Evolutionary conservation across 768 basidiomycete species (phyloP).

Genomic region (Infundibulicybe gibba): DNA sequence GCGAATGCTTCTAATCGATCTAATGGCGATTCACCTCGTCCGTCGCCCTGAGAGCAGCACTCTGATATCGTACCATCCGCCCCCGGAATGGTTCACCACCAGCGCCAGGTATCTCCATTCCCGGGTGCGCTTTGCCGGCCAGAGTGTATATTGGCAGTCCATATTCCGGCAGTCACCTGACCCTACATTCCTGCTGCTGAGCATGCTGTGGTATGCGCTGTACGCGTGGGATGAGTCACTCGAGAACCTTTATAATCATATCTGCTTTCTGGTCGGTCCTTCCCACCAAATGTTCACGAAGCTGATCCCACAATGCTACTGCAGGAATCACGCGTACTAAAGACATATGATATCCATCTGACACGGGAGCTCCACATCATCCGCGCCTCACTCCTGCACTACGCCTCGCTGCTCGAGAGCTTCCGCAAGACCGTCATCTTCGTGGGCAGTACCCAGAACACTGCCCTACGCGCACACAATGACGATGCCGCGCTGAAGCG

Average conservation of each 20-base stretch:
- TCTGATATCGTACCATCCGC: slow-evolving; percentile 8
- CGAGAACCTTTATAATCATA: slow-evolving; percentile 47
- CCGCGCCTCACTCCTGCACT: slow-evolving; percentile 58
- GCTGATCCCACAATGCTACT: not conserved
- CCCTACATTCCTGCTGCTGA: slow-evolving; percentile 52
- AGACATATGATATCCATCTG: slow-evolving; percentile 36
- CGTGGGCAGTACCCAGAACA: slow-evolving; percentile 40
- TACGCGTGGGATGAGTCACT: slow-evolving; percentile 63
- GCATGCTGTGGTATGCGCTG: slow-evolving; percentile 55
- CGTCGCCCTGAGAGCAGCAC: slow-evolving; percentile 14
- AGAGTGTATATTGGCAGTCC: slow-evolving; percentile 45
- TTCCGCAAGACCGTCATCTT: slow-evolving; percentile 52
- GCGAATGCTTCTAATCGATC: slow-evolving; percentile 26
- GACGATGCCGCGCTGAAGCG: slow-evolving; percentile 4
- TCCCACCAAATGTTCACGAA: not conserved
- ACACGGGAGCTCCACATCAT: slow-evolving; percentile 55
- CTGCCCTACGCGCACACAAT: not conserved
- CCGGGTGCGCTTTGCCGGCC: slow-evolving; percentile 18
- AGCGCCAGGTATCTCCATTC: slow-evolving; percentile 9
- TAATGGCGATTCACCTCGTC: slow-evolving; percentile 36
- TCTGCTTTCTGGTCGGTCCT: slow-evolving; percentile 41
- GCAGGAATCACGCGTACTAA: slow-evolving; percentile 48
- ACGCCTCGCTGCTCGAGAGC: slow-evolving; percentile 50
- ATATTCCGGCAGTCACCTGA: slow-evolving; percentile 39
- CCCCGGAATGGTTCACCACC: slow-evolving; percentile 6